Conservation (phyloP, 139 green algal genomes). For the Ulvella scutata region DNA sequence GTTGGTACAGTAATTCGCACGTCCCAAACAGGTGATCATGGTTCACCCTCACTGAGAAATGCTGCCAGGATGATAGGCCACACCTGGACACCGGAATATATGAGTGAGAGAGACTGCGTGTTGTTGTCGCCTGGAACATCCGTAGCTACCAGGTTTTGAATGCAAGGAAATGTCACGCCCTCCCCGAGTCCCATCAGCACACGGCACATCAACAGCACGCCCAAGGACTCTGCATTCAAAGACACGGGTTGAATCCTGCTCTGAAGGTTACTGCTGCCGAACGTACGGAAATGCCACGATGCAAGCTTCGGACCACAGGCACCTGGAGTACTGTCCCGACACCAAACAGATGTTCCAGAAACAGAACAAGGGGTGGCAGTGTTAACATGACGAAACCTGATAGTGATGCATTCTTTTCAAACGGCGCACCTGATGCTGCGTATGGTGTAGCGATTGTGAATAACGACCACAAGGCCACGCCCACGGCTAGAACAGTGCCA, state of each 20-base stretch:
- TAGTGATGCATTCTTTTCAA: no score
- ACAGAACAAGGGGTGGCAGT: no score
- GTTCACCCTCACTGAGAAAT: background rate
- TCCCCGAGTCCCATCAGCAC: constrained; percentile 57
- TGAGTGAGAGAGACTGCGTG: constrained; percentile 26
- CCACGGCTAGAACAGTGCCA: constrained; percentile 42
- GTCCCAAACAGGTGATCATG: background rate
- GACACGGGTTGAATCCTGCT: background rate
- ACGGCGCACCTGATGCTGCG: constrained; percentile 16
- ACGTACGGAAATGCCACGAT: no score
- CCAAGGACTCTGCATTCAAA: constrained; percentile 1
- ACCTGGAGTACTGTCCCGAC: no score
- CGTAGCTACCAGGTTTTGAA: constrained; percentile 38
- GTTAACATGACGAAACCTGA: no score
- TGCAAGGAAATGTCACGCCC: constrained; percentile 63
- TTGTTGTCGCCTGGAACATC: constrained; percentile 26
- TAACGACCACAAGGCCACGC: constrained; percentile 50
- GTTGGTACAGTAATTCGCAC: no score
- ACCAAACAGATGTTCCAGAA: no score
- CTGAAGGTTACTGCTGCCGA: no score
- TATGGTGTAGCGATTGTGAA: constrained; percentile 63
- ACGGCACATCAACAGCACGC: constrained; percentile 21
- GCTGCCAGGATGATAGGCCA: background rate
- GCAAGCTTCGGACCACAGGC: no score
- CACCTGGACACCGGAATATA: constrained; percentile 28